A percentile compares a stretch with the other conserved stretches of the same genome.
Evolutionary conservation across 345 rosid species (phyloP).

Genomic region (Erucastrum elatum): DNA sequence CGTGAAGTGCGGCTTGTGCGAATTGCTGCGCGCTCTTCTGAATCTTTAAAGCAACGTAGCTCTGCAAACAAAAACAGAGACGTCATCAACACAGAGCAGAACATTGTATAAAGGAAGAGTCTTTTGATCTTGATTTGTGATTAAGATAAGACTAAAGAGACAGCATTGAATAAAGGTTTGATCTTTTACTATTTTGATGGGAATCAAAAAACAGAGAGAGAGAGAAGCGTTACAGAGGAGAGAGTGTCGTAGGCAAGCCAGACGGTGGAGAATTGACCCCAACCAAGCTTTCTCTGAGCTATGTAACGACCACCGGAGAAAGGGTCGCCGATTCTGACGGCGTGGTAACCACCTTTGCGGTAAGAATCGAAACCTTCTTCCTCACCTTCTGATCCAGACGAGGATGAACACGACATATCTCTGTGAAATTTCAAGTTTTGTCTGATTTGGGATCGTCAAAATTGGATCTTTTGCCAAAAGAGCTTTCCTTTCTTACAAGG

Average conservation of each 20-base stretch:
- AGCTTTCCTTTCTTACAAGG: conserved; percentile 25
- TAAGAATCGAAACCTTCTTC: conserved; percentile 95
- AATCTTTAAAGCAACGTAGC: conserved; percentile 90
- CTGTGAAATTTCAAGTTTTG: too few species aligned
- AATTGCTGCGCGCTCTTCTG: conserved; percentile 97
- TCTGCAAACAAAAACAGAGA: conserved; percentile 39
- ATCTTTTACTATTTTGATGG: not conserved
- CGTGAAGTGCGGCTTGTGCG: conserved; percentile 96
- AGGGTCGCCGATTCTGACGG: conserved; percentile 89
- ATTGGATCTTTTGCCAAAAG: conserved; percentile 31
- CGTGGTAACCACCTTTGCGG: conserved; percentile 97
- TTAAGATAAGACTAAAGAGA: not conserved
- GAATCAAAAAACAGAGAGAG: not conserved
- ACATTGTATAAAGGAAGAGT: not conserved
- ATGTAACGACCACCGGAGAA: conserved; percentile 84
- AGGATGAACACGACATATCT: conserved; percentile 78
- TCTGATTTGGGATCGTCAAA: conserved; percentile 3
- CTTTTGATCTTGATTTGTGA: conserved; percentile 25
- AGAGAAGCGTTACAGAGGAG: conserved; percentile 57
- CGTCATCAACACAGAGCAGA: not conserved
- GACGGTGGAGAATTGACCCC: conserved; percentile 99
- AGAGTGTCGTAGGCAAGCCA: conserved; percentile 97
- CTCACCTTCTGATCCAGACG: conserved; percentile 94
- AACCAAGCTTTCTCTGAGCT: conserved; percentile 95
- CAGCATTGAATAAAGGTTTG: conserved; percentile 5